Evolutionary conservation across 1,284 basidiomycete species (phyloP), one percentile per base, ranked within the genome.

Genomic region (Cutaneotrichosporon cutaneum): DNA sequence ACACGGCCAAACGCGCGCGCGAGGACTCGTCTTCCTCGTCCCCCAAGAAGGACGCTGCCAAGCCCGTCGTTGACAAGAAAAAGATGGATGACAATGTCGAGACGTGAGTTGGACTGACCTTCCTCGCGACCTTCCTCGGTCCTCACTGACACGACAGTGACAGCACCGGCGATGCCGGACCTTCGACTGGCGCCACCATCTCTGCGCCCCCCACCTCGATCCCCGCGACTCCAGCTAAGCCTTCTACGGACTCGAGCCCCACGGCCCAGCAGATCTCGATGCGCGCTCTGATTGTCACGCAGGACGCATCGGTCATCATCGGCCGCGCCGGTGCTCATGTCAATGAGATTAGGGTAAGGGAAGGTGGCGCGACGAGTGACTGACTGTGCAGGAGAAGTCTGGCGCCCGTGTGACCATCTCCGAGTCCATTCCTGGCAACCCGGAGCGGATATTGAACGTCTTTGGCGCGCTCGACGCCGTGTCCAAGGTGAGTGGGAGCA

Each of bases 271-370:
- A 81, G 59, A 95, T 95, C 67, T 90, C 93, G 69, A 93, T 95
- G 90, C 87, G 92, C 57, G 93, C 90, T 80, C 83, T 99, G 74
- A 99, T 99, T 74, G 94, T 99, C 70, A 99, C 96, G 11, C 94
- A 97, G 81, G 96, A 99, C 79, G 96, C 96, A 18, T 95, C 92
- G 62, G 94, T 99, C 81, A 99, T 99, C 82, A 99, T 99, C 74
- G 96, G 96, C 45, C 94, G 94, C 80, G 90, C 84, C 55, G 96
- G 96, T 66, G 87, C 90, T 59, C 95, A 99, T 81, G 94, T 99
- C 74, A 98, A 97, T 76, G 95, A 99, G 81, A 99, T 99, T 70
- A 85, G 96, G 62, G 79, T 79, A 48, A 61, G 78, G 64, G 13
- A 4, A n/a, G 7, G 18, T 26, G 8, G 2, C 13, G 14, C 10